Base-by-base conservation (phyloP, 2,329 filamentous ascomycete genomes). In the Setomelanomma holmii region DNA sequence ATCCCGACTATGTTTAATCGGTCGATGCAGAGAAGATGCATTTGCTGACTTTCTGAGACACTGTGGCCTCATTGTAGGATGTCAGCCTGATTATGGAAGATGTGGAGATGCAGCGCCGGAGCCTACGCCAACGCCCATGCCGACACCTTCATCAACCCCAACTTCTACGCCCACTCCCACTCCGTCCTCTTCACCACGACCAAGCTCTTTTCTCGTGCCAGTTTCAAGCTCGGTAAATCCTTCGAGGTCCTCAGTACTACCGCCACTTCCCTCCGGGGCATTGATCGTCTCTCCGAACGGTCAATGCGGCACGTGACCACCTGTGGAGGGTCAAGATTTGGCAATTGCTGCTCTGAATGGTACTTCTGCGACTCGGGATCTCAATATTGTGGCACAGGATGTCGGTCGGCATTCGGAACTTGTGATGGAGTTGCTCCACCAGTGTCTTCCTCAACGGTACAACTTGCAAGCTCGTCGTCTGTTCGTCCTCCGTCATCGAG, bases 381-480 rank as follows among this genome's bases (percentile, higher is more conserved):
- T n/a, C 61, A 54, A 4, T 68, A 66, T 42, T 72, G 68, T 38
- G 69, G 64, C 5, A 53, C 58, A 23, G 69, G 69, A 12, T 72
- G 67, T 50, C 58, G 63, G 16, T 35, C 53, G 20, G 52, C 39
- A 2, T 71, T 71, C 49, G 67, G 67, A 12, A 56, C 48, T 2
- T 70, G 68, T 27, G 51, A 56, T 41, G 60, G 60, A 16, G 55
- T 45, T 33, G 46, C 55, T 24, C 49, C 59, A 10, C 60, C 62
- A 17, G 27, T 16, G 5, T 43, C 40, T 5, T 43, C 39, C 7
- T 36, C 34, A 7, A 17, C n/a, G n/a, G 12, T n/a, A 3, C 34
- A 4, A 17, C 16, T 16, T n/a, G n/a, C n/a, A n/a, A n/a, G n/a
- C 34, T n/a, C 12, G n/a, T 36, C 16, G 11, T n/a, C 7, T n/a